Base-by-base conservation (phyloP, 495 filamentous ascomycete species). In the Extremus antarcticus region DNA sequence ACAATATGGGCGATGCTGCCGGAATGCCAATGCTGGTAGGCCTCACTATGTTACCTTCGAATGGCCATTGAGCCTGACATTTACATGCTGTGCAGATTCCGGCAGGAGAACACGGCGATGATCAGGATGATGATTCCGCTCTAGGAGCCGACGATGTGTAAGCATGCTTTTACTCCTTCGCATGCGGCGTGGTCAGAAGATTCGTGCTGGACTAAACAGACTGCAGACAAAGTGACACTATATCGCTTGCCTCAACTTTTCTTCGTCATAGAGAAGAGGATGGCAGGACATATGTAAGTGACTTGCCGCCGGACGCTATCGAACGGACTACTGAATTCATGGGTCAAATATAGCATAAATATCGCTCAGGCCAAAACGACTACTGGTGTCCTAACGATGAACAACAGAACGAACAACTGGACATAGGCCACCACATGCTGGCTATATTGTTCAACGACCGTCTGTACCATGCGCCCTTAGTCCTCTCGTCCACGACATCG, bases 331-430 rank as follows among this genome's bases (percentile, higher is more conserved):
- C 11, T 9, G 20, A 47, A 8, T 8, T 9, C 10, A 19, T 20
- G 8, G 43, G 8, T 10, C 46, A n/a, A n/a, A n/a, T n/a, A 22
- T 24, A 49, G 11, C 46, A 49, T 21, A 49, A 49, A 17, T 49
- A 21, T 22, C 19, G 46, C 15, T 16, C 15, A 10, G 46, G 46
- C 46, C 15, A 49, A 21, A 49, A 49, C 17, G 46, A 49, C 46
- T 49, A 49, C 46, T 49, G 46, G 46, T 10, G 46, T 21, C 49
- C 49, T 7, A 51, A 51, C 32, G 49, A 51, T 23, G 49, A 51
- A n/a, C 25, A 51, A 23, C 25, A 39, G 19, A 35, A 51, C 19
- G 49, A 51, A 22, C 23, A 15, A 15, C 49, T 51, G 15, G 49
- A 51, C 21, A 15, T 51, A 3, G 25, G 32, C 25, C 49, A 51